Evolutionary conservation across 148 eudicot species (phyloP), one percentile per base, ranked within the genome.

Genomic region (Fagopyrum esculentum): DNA sequence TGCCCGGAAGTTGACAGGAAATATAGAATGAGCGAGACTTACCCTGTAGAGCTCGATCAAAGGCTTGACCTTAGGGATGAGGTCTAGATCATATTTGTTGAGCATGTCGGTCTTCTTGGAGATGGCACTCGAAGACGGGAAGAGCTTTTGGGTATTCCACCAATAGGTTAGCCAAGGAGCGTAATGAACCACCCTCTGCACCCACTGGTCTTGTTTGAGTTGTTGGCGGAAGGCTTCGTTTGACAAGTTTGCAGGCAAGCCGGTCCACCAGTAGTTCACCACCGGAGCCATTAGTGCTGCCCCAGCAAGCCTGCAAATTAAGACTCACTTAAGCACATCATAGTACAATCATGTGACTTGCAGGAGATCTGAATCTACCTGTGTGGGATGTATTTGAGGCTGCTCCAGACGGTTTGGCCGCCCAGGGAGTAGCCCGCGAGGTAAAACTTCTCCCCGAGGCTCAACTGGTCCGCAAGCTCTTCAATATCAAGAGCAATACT

Each of bases 321-420:
- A 1, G 40, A 2, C 40, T 35, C 40, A 35, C 40, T 35, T 35
- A 35, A 35, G 40, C 2, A 35, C 40, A 35, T 35, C 40, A 35
- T 35, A 35, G 40, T 35, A 35, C 40, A 35, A 35, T 35, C 3
- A 35, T 35, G 40, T 35, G 40, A 35, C 2, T 1, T 2, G 40
- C 3, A 35, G 40, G 40, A 1, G 40, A 35, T 35, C 40, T 35
- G 40, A 35, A 35, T 1, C 40, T 35, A 35, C 40, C 40, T 83
- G 78, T 89, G 90, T 40, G 93, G 85, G 51, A 91, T 91, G 78
- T 86, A 89, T 82, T 86, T 87, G 72, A 91, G 87, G 82, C 87
- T 80, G 51, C 83, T 75, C 97, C 97, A 91, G 48, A 81, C 86
- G 15, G 73, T 70, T 56, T 89, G 84, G 9, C 90, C 91, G 11